Percentiles rank a stretch among this genome's conserved stretches.
Evolutionary conservation across 2,329 filamentous ascomycete species (phyloP).

Genomic region (Leptodontidium sp.): DNA sequence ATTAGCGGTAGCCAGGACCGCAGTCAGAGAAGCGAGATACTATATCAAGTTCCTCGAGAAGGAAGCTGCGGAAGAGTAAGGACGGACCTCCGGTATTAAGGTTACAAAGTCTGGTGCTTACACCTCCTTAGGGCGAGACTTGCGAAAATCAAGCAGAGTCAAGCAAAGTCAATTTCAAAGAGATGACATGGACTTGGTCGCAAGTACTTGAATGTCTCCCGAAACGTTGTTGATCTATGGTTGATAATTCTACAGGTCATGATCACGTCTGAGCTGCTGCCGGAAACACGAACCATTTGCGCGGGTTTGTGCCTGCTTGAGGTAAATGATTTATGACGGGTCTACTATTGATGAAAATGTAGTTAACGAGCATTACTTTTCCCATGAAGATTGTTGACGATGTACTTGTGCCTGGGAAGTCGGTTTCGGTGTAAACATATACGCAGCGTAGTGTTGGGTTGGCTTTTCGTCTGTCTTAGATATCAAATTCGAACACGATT

Average conservation of each 20-base stretch:
- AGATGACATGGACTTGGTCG: constrained; percentile 26
- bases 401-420: not conserved
- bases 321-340: too few species aligned
- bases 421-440: not conserved
- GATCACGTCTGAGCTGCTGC: not conserved
- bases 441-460: not conserved
- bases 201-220: not conserved
- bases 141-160: constrained; percentile 27
- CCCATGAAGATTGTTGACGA: not conserved
- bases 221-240: not conserved
- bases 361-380: not conserved
- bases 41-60: constrained; percentile 69
- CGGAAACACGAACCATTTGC: too few species aligned
- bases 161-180: constrained; percentile 27
- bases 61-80: constrained; percentile 57
- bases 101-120: not conserved
- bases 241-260: not conserved
- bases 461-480: not conserved
- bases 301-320: not conserved
- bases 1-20: constrained; percentile 62
- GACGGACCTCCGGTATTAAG: not conserved
- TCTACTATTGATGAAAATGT: not conserved
- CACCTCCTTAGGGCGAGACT: constrained; percentile 16
- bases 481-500: not conserved
- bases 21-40: constrained; percentile 69